These are phyloP conservation scores for Hypoxylon sp. DNA, from an alignment of 2,329 filamentous ascomycete genomes.

Conservation along the genomic window DNA sequence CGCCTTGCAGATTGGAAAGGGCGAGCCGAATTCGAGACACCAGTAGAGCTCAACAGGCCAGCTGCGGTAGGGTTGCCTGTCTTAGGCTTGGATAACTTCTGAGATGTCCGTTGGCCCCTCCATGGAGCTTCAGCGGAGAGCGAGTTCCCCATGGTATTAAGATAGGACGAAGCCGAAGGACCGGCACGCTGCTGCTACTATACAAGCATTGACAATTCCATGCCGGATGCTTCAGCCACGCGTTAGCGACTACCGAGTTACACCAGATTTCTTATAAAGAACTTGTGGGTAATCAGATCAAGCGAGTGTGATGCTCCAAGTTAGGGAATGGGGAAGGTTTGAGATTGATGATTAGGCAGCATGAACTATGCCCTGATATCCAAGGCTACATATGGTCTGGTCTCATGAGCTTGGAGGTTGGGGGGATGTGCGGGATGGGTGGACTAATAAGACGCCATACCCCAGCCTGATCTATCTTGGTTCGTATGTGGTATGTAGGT, in stretches of 20 bases:
- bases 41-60: slow-evolving; percentile 59
- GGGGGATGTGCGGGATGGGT: slow-evolving; percentile 33
- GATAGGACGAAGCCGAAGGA: slow-evolving; percentile 48
- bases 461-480: slow-evolving; percentile 28
- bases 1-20: slow-evolving; percentile 53
- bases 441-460: slow-evolving; percentile 30
- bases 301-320: slow-evolving; percentile 30
- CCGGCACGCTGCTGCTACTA: slow-evolving; percentile 57
- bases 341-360: slow-evolving; percentile 45
- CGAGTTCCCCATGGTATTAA: slow-evolving; percentile 65
- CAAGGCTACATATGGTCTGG: slow-evolving; percentile 36
- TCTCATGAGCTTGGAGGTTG: slow-evolving; percentile 34
- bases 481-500: slow-evolving; percentile 32
- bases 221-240: slow-evolving; percentile 56
- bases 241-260: slow-evolving; percentile 49
- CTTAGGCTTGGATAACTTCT: slow-evolving; percentile 68
- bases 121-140: slow-evolving; percentile 62
- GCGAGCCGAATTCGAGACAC: slow-evolving; percentile 53
- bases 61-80: slow-evolving; percentile 60
- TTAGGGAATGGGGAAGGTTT: slow-evolving; percentile 38
- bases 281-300: slow-evolving; percentile 24
- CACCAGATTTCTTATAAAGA: slow-evolving; percentile 52
- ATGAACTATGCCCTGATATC: slow-evolving; percentile 34
- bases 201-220: slow-evolving; percentile 58
- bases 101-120: slow-evolving; percentile 57